These are phyloP conservation scores for Russula earlei DNA, from an alignment of 768 basidiomycete genomes.

Conservation along the genomic window DNA sequence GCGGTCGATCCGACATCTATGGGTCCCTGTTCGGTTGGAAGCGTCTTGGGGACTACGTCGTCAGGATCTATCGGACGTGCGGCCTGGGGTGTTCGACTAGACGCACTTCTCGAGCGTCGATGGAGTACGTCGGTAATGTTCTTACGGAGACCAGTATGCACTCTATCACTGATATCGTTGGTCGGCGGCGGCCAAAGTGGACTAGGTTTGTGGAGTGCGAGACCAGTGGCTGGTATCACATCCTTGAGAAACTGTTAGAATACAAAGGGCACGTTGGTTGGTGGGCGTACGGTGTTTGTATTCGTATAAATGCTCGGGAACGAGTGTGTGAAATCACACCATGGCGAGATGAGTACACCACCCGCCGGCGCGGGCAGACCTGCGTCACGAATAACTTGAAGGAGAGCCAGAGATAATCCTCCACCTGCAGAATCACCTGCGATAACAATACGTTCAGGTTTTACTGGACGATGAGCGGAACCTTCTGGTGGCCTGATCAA, in stretches of 20 bases:
- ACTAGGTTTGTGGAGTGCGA: constrained; percentile 72
- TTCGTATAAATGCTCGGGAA: constrained; percentile 85
- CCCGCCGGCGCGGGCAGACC: constrained; percentile 80
- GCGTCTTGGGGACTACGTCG: constrained; percentile 17
- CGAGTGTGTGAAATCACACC: constrained; percentile 90
- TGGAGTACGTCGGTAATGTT: constrained; percentile 51
- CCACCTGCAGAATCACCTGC: constrained; percentile 94
- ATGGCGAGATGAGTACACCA: constrained; percentile 83
- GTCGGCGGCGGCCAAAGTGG: constrained; percentile 70
- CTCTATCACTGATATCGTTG: constrained; percentile 46
- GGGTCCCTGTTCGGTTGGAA: constrained; percentile 26
- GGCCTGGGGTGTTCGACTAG: not conserved
- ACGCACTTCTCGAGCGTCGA: constrained; percentile 20
- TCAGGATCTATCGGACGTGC: not conserved
- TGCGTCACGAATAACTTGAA: constrained; percentile 81
- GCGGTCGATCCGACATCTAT: constrained; percentile 43
- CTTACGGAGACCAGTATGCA: constrained; percentile 50
- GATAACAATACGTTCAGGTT: constrained; percentile 74
- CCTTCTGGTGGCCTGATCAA: constrained; percentile 79
- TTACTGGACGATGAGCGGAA: constrained; percentile 67
- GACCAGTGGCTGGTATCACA: constrained; percentile 65
- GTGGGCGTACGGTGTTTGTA: constrained; percentile 60
- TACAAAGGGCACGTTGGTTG: not conserved
- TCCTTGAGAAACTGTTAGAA: constrained; percentile 39
- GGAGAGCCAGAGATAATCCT: constrained; percentile 69